Evolutionary conservation across 2,329 filamentous ascomycete species (phyloP), one percentile per base, ranked within the genome.

Genomic region (Xylaria sp.): DNA sequence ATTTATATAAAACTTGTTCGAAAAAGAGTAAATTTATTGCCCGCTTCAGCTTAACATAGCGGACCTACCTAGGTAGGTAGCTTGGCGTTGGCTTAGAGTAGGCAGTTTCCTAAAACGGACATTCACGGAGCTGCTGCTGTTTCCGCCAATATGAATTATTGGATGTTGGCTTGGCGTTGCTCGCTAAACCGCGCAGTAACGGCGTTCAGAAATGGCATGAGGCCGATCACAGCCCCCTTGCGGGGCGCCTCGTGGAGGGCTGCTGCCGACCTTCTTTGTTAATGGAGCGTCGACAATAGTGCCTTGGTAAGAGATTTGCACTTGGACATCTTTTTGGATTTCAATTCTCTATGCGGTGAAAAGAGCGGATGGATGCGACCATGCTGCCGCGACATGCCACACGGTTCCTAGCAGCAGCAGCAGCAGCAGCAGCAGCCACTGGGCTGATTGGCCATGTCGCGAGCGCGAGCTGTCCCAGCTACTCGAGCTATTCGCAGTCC

Each of bases 401-500:
- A 39, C 56, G 43, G 10, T 51, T 72, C 28, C 52, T 60, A 51
- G 61, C 63, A 31, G 54, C 49, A 31, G 54, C n/a, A n/a, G n/a
- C n/a, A n/a, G n/a, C 49, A 12, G 48, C 55, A 8, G 63, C 52
- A 31, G 48, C 66, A 20, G 60, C 54, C 39, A 31, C 56, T 7
- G 49, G 62, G 2, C 64, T 71, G 3, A 41, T 62, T 23, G 68
- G 67, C 23, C 33, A 51, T 8, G 71, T 61, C 4, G 39, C 64
- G 31, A 64, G 67, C 55, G 66, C 71, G 62, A 51, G 31, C 61
- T 81, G 79, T 67, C 75, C 76, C 7, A 74, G 74, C 64, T 80
- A 79, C 62, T 71, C 77, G 28, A 72, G 64, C n/a, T 79, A 77
- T 64, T 77, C 79, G 5, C 72, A 73, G 13, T 61, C 60, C 41